Evolutionary conservation across 495 filamentous ascomycete genomes (phyloP).

Genomic region (Penicillium cataractarum): DNA sequence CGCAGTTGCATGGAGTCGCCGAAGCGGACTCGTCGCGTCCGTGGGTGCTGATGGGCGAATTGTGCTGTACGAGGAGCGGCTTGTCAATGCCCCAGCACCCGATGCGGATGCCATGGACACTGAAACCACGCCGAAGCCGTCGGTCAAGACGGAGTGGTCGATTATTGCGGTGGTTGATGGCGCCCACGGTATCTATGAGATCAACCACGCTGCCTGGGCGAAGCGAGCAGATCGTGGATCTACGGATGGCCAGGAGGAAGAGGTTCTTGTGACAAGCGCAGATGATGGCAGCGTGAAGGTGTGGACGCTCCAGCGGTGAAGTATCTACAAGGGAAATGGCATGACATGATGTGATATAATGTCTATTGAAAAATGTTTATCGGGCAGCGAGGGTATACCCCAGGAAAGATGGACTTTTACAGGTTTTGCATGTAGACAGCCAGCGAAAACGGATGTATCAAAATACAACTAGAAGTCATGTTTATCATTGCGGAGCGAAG

Average conservation of each 20-base stretch:
- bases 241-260: conserved; percentile 54
- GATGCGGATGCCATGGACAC: conserved; percentile 46
- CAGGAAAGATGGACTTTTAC: not conserved
- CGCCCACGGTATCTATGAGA: conserved; percentile 87
- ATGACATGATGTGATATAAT: not conserved
- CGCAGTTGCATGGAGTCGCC: conserved; percentile 75
- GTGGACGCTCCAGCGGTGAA: conserved; percentile 58
- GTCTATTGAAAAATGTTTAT: not conserved
- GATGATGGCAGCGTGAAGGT: conserved; percentile 79
- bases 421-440: not conserved
- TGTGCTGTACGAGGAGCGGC: conserved; percentile 74
- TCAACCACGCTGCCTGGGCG: conserved; percentile 87
- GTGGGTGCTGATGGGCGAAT: conserved; percentile 85
- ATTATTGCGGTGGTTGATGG: conserved; percentile 64
- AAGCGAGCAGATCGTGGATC: conserved; percentile 45
- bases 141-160: conserved; percentile 62
- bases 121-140: conserved; percentile 18
- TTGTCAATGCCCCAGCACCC: conserved; percentile 27
- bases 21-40: conserved; percentile 74
- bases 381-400: not conserved
- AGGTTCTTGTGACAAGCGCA: conserved; percentile 77
- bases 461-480: not conserved
- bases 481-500: not conserved
- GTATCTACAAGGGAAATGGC: not conserved
- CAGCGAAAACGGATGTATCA: not conserved